Evolutionary conservation across 139 green algal species (phyloP), one percentile per base, ranked within the genome.

Genomic region (Tetraselmis chui): DNA sequence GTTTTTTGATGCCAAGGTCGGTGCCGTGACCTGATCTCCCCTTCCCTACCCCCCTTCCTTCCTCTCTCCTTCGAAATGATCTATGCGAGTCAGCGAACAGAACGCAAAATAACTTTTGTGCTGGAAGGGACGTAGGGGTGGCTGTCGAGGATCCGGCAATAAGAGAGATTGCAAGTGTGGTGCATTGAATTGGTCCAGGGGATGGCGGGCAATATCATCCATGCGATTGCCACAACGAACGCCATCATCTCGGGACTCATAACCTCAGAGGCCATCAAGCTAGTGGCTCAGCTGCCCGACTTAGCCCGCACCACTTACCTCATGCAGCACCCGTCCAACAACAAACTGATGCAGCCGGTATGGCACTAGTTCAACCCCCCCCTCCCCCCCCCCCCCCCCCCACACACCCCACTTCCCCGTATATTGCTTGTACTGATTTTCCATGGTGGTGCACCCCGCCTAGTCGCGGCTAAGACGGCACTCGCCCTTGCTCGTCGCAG

Each of bases 161-260:
- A n/a, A n/a, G n/a, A n/a, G n/a, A n/a, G n/a, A n/a, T n/a, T n/a
- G n/a, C n/a, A n/a, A n/a, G n/a, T n/a, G n/a, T n/a, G n/a, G n/a
- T n/a, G n/a, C n/a, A n/a, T n/a, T n/a, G n/a, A n/a, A n/a, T n/a
- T n/a, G n/a, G n/a, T n/a, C n/a, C 83, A 90, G 90, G 97, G 97
- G 29, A 98, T 99, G 93, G 97, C 97, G 0, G 97, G 97, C 80
- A 99, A 99, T 92, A 99, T 99, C 88, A 95, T 99, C 59, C 97
- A 99, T 83, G 97, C 97, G 28, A 95, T 99, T 26, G 97, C 97
- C n/a, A 99, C 97, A 79, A 99, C 97, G 79, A 99, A 99, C 86
- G 97, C 97, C 76, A 96, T 98, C 59, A 89, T 98, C 28, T 86
- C 87, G 0, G 97, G 97, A 0, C 86, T 99, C 24, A 96, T 99